Base-by-base conservation (phyloP, 768 basidiomycete genomes). In the Holtermanniella nyarrowii region DNA sequence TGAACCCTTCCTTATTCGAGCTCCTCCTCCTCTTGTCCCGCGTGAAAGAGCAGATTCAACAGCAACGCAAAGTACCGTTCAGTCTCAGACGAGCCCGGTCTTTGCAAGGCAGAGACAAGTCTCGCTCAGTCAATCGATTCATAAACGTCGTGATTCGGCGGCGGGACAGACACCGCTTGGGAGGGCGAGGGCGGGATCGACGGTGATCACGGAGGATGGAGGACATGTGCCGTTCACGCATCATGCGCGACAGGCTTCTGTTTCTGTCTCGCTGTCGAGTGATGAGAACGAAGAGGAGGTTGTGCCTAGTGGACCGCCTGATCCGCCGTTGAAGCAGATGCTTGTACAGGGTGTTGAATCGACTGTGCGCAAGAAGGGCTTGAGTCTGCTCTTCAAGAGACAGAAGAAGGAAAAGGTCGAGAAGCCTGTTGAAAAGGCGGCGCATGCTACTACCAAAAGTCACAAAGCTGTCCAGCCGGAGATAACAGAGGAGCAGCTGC, bases 221-320 rank as follows among this genome's bases (percentile, higher is more conserved):
- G 65, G 65, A 12, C 65, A 66, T 55, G 43, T 67, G 12, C 63
- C 65, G n/a, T 67, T 64, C 52, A 67, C 65, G 2, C 65, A 67
- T 44, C 62, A 63, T 49, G 49, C 31, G 31, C 7, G 31, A 16
- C 31, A 37, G 16, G 16, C 16, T 7, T 37, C 31, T 16, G 31
- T 37, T 37, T 37, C 31, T 7, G 16, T 16, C 7, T 7, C 7
- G 10, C 10, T 7, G 10, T 37, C 31, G 31, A 16, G 7, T 37
- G 7, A 7, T 7, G 10, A 7, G 16, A 16, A 7, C 16, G 31
- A 37, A 16, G 10, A 37, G 10, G 31, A 7, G 10, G 31, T 37
- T 16, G 16, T 7, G 31, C 31, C 31, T 7, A 16, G 16, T 16
- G 10, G 10, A 16, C 10, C 31, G 10, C 16, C 16, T 7, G 31